Base-by-base conservation (phyloP, 2,329 filamentous ascomycete genomes). In the Rhynchosporium agropyri region DNA sequence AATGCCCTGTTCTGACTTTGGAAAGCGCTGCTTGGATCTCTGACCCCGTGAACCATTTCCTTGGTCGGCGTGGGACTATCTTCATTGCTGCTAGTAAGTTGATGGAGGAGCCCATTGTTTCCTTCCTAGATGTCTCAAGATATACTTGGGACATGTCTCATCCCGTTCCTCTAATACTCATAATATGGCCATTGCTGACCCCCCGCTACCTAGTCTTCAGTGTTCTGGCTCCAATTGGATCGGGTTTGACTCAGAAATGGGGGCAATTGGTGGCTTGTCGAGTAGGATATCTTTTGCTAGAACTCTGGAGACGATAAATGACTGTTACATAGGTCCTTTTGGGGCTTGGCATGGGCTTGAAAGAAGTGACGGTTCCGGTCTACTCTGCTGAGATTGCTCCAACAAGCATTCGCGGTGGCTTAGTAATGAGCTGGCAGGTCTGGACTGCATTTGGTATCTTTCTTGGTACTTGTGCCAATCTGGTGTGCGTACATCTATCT, bases 371-470 rank as follows among this genome's bases (percentile, higher is more conserved):
- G 4, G 76, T 82, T 5, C 79, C 80, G 0, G 78, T 81, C 43
- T 85, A 81, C 67, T 80, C 81, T 26, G 83, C 83, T 0, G 83
- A 85, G 69, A 84, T 83, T 62, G 78, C 79, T 3, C 83, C 83
- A 3, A 79, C 82, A 9, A 68, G 73, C 10, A 81, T 86, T 63
- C 79, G 83, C 51, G 83, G 83, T 62, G 82, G 78, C 20, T 72
- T 85, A 42, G 83, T 85, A 53, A 84, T 85, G 81, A 78, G 74
- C 38, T 84, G 81, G 71, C 76, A 77, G 65, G 73, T 78, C 53
- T 82, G 79, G 78, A 82, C 80, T n/a, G 82, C 85, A 64, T 76
- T 89, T 77, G 84, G 84, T 46, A 89, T 90, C 69, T 86, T 89
- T 74, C 77, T 89, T 26, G 89, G 63, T 50, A 46, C 56, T 9